These are phyloP conservation scores for Pseudognaphalium luteoalbum DNA, from an alignment of 129 eudicot species.

Conservation along the genomic window DNA sequence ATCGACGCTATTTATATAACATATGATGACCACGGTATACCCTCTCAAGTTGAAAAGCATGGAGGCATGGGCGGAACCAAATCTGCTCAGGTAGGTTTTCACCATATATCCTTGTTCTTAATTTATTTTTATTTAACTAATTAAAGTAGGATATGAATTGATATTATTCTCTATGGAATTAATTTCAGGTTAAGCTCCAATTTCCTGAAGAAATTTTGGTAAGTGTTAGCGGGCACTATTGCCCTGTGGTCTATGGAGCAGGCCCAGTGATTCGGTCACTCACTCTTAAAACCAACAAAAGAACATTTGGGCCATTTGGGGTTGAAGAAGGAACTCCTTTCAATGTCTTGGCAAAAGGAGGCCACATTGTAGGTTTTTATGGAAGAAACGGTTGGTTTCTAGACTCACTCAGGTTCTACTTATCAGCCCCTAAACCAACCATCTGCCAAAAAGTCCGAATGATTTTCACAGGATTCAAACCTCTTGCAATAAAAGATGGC, in stretches of 20 bases:
- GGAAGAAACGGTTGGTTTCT: neutral
- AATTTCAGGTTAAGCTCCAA: constrained; percentile 44
- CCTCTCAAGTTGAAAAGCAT: constrained; percentile 44
- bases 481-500: constrained; percentile 12
- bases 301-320: constrained; percentile 67
- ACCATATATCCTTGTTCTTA: neutral
- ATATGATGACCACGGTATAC: constrained; percentile 52
- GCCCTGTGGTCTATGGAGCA: constrained; percentile 61
- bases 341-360: constrained; percentile 44
- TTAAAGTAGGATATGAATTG: neutral
- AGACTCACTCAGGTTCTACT: neutral
- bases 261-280: constrained; percentile 58
- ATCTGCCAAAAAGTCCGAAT: constrained; percentile 35
- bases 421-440: constrained; percentile 16
- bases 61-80: constrained; percentile 59
- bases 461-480: constrained; percentile 23
- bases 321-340: constrained; percentile 70
- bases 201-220: neutral
- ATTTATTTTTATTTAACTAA: neutral
- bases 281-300: constrained; percentile 50
- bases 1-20: constrained; percentile 50
- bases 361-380: constrained; percentile 48
- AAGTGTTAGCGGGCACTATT: constrained; percentile 43
- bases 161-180: neutral
- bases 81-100: constrained; percentile 34